phyloP scores from a whole-genome alignment of 1,284 basidiomycete species.

The Pisolithus thermaeus region DNA sequence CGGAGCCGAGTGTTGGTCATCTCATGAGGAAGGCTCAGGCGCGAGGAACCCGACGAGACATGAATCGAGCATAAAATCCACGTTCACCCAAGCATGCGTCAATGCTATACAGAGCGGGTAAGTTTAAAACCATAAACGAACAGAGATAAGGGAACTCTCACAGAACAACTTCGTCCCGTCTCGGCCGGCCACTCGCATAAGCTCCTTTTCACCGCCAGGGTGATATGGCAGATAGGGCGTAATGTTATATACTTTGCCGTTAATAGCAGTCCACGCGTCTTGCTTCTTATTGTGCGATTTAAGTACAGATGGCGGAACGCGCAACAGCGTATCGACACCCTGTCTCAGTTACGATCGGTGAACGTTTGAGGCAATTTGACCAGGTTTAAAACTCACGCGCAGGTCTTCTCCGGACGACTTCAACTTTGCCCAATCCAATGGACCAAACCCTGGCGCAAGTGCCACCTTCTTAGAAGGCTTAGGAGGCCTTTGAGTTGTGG shows the following conservation, averaged over 20 bases:
- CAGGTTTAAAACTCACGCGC: conserved; percentile 39
- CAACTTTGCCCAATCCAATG: conserved; percentile 91
- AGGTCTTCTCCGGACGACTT: conserved; percentile 77
- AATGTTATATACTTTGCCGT: conserved; percentile 96
- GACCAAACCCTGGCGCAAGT: conserved; percentile 86
- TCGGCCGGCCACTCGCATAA: conserved; percentile 93
- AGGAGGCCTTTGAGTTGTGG: conserved; percentile 55
- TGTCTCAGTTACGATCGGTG: conserved; percentile 21
- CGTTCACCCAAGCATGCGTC: conserved; percentile 86
- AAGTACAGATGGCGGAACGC: conserved; percentile 81
- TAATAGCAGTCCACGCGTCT: conserved; percentile 92
- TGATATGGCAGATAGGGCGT: conserved; percentile 91
- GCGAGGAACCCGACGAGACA: conserved; percentile 89
- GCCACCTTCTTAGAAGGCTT: conserved; percentile 68
- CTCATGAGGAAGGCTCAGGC: conserved; percentile 45
- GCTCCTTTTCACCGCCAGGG: conserved; percentile 89
- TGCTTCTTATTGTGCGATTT: conserved; percentile 78
- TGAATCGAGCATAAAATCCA: conserved; percentile 88
- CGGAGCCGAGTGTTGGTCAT: neutral
- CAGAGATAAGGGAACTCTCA: conserved; percentile 32
- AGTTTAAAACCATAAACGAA: neutral
- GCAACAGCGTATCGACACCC: conserved; percentile 62
- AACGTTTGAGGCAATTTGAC: neutral
- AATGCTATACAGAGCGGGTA: conserved; percentile 15
- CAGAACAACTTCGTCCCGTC: conserved; percentile 95